Conservation (phyloP, 1,139 yeast genomes). For the Meyerozyma smithsonii region DNA sequence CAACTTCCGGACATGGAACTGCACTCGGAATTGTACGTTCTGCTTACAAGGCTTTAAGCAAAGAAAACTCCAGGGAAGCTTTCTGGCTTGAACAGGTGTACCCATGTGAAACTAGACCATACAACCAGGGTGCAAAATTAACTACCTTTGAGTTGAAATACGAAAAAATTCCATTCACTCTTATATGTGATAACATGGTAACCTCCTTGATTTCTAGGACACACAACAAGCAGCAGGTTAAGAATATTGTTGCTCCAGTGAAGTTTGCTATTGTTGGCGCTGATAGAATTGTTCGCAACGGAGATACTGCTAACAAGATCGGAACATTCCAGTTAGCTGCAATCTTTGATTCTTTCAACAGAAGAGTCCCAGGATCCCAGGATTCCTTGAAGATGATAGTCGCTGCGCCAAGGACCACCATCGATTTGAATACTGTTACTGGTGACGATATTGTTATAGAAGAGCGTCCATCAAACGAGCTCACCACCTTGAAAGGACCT, state of each 20-base stretch:
- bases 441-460: slow-evolving; percentile 83
- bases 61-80: slow-evolving; percentile 19
- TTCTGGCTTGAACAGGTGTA: slow-evolving; percentile 63
- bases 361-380: slow-evolving; percentile 34
- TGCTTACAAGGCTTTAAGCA: slow-evolving; percentile 41
- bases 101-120: slow-evolving; percentile 93
- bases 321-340: slow-evolving; percentile 93
- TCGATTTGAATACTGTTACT: slow-evolving; percentile 59
- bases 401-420: slow-evolving; percentile 92
- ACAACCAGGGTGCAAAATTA: slow-evolving; percentile 91
- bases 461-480: slow-evolving; percentile 77
- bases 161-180: slow-evolving; percentile 81
- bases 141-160: slow-evolving; percentile 87
- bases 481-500: slow-evolving; percentile 72
- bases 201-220: slow-evolving; percentile 57
- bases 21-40: slow-evolving; percentile 90
- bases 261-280: slow-evolving; percentile 95
- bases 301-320: slow-evolving; percentile 94
- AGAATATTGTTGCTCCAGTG: slow-evolving; percentile 47
- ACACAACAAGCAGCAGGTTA: slow-evolving; percentile 16
- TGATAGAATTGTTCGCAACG: slow-evolving; percentile 88
- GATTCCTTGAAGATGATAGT: slow-evolving; percentile 73
- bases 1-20: slow-evolving; percentile 97
- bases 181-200: slow-evolving; percentile 90
- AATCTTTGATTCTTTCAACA: slow-evolving; percentile 42